Evolutionary conservation across 371 early-diverging fungal species (phyloP).

Genomic region (Mucor racemosus): DNA sequence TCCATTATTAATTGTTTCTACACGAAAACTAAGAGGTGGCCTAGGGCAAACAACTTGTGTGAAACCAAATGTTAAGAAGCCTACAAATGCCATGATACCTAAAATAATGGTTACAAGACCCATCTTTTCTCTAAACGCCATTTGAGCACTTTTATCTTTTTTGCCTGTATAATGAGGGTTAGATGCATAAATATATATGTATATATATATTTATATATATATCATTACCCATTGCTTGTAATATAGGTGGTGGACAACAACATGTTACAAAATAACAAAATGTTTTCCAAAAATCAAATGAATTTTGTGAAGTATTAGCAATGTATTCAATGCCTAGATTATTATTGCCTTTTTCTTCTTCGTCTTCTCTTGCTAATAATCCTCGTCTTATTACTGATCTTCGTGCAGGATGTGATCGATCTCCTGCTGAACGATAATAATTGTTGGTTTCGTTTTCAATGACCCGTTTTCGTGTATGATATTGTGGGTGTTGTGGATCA

Average conservation of each 20-base stretch:
- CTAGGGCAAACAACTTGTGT: constrained; percentile 64
- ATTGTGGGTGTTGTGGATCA: constrained; percentile 60
- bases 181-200: neutral
- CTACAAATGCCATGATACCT: constrained; percentile 70
- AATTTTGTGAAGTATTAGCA: neutral
- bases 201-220: neutral
- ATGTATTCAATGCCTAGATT: constrained; percentile 5
- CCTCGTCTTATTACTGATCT: constrained; percentile 30
- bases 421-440: constrained; percentile 11
- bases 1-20: constrained; percentile 46
- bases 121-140: constrained; percentile 89
- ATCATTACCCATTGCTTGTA: constrained; percentile 48
- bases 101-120: constrained; percentile 76
- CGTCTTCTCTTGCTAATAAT: constrained; percentile 26
- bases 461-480: constrained; percentile 46
- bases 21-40: constrained; percentile 48
- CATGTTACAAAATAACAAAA: constrained; percentile 63
- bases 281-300: constrained; percentile 39
- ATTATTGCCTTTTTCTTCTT: constrained; percentile 7
- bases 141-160: constrained; percentile 62
- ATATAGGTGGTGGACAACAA: constrained; percentile 54
- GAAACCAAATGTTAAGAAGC: constrained; percentile 79
- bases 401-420: constrained; percentile 17
- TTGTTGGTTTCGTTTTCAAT: constrained; percentile 14
- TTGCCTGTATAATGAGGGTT: constrained; percentile 40